phyloP scores from a whole-genome alignment of 1,139 yeast species.

The Zygosaccharomyces sapae region DNA sequence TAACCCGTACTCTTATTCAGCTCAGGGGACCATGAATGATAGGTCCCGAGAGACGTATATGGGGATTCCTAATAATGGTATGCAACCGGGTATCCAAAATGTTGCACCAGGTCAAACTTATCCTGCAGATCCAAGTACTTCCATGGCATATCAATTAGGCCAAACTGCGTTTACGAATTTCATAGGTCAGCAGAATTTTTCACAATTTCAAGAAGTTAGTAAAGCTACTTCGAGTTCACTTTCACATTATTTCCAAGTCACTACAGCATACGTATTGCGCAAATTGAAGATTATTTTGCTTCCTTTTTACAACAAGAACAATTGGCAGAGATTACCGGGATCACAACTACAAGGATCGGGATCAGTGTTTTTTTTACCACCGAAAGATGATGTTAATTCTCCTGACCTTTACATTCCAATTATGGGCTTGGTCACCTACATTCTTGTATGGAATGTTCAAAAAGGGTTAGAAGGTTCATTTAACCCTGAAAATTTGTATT shows the following conservation, averaged over 20 bases:
- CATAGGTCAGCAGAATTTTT: constrained; percentile 33
- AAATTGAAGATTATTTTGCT: constrained; percentile 72
- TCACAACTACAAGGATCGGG: constrained; percentile 32
- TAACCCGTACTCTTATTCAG: constrained; percentile 39
- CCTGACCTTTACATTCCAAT: constrained; percentile 95
- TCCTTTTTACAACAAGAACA: constrained; percentile 78
- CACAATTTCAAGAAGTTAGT: constrained; percentile 34
- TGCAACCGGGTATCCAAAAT: background rate
- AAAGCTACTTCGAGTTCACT: constrained; percentile 31
- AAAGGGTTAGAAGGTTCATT: constrained; percentile 88
- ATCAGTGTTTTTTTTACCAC: constrained; percentile 25
- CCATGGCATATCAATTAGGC: constrained; percentile 86
- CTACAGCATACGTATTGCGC: constrained; percentile 76
- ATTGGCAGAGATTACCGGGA: constrained; percentile 60
- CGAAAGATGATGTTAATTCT: constrained; percentile 69
- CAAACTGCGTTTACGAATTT: constrained; percentile 63
- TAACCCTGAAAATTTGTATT: constrained; percentile 89
- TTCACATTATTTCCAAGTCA: constrained; percentile 80
- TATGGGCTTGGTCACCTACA: constrained; percentile 88
- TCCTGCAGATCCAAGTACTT: constrained; percentile 74
- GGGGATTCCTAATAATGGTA: background rate
- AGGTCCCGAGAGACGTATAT: constrained; percentile 15
- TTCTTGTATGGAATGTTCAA: constrained; percentile 75
- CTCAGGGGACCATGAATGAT: constrained; percentile 20
- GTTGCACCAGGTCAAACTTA: constrained; percentile 5